These are phyloP conservation scores for Ceratocystis huliohia DNA, from an alignment of 2,329 filamentous ascomycete genomes.

Conservation along the genomic window DNA sequence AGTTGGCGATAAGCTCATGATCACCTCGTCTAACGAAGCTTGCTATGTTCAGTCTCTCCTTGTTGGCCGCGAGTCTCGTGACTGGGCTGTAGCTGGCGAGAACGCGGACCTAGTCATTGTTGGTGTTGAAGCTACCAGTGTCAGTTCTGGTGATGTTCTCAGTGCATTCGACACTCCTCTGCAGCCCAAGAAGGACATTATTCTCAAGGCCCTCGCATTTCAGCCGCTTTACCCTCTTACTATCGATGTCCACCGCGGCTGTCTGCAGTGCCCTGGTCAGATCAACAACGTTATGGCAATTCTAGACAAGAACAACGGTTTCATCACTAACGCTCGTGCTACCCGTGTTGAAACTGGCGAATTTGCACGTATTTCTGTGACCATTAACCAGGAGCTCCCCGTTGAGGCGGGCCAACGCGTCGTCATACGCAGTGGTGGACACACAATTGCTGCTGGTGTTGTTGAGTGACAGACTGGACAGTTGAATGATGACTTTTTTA, in stretches of 20 bases:
- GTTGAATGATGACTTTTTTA: background rate
- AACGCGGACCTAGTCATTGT: slow-evolving; percentile 73
- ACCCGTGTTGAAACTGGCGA: slow-evolving; percentile 68
- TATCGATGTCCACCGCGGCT: slow-evolving; percentile 77
- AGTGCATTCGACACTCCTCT: slow-evolving; percentile 59
- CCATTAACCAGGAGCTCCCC: slow-evolving; percentile 60
- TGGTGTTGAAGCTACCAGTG: slow-evolving; percentile 72
- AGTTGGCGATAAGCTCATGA: slow-evolving; percentile 63
- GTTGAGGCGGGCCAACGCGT: slow-evolving; percentile 69
- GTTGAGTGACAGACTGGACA: slow-evolving; percentile 46
- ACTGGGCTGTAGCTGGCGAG: slow-evolving; percentile 90
- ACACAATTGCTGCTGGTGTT: slow-evolving; percentile 77
- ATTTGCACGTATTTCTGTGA: slow-evolving; percentile 65
- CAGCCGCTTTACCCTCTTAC: slow-evolving; percentile 80
- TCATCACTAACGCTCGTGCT: slow-evolving; percentile 68
- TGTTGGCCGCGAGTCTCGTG: slow-evolving; percentile 56
- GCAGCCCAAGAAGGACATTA: slow-evolving; percentile 58
- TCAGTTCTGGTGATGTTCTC: slow-evolving; percentile 76
- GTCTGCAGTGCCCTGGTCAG: slow-evolving; percentile 63
- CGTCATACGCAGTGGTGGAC: slow-evolving; percentile 65
- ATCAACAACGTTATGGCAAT: slow-evolving; percentile 60
- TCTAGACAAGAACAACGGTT: slow-evolving; percentile 66
- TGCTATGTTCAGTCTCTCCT: slow-evolving; percentile 73
- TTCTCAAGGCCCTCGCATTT: slow-evolving; percentile 75
- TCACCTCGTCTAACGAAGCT: slow-evolving; percentile 66